Conservation (phyloP, 2,329 filamentous ascomycete genomes). For the Byssothecium circinans region DNA sequence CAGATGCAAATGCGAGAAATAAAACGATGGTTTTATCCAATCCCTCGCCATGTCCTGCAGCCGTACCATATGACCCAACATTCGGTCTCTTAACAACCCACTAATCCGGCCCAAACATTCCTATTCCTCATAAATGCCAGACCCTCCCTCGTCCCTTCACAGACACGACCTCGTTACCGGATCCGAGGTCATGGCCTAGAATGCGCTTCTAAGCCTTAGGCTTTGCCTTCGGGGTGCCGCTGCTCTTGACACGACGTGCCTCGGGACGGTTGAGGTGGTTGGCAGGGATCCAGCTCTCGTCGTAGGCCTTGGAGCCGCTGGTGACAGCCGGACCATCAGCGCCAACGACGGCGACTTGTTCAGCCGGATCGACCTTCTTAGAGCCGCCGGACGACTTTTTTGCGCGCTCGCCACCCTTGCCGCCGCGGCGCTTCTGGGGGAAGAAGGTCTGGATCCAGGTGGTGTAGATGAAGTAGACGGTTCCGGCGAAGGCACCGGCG, state of each 20-base stretch:
- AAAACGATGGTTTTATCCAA: too few relatives aligned
- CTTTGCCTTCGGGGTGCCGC: conserved; percentile 46
- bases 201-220: conserved; percentile 36
- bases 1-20: conserved; percentile 1
- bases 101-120: not conserved
- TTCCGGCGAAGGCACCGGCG: conserved; percentile 72
- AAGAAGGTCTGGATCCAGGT: conserved; percentile 97
- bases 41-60: too few relatives aligned
- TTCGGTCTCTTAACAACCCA: not conserved
- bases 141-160: not conserved
- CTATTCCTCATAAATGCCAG: not conserved
- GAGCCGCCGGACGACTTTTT: conserved; percentile 62
- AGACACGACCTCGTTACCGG: not conserved
- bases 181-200: too few relatives aligned
- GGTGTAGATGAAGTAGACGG: conserved; percentile 95
- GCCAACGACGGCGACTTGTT: conserved; percentile 65
- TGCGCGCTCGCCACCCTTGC: conserved; percentile 66
- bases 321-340: conserved; percentile 71
- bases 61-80: too few relatives aligned
- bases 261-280: conserved; percentile 86
- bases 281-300: conserved; percentile 91
- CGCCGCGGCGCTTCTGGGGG: conserved; percentile 71
- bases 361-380: conserved; percentile 67
- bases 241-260: conserved; percentile 61
- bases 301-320: conserved; percentile 73